Conservation (phyloP, 2,329 filamentous ascomycete species). For the Pseudogymnoascus sp. region DNA sequence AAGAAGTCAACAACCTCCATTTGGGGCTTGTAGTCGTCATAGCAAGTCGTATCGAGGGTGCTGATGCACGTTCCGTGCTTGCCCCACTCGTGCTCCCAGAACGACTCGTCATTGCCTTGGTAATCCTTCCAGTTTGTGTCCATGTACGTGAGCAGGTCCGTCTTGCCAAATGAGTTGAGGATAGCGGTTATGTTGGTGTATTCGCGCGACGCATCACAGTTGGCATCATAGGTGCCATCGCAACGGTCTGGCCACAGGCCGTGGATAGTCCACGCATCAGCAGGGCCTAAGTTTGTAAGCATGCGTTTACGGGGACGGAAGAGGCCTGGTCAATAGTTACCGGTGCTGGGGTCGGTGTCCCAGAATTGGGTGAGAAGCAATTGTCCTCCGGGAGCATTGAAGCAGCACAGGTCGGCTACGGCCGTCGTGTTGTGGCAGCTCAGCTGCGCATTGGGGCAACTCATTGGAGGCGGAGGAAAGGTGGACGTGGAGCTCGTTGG, state of each 20-base stretch:
- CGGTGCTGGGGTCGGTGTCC: constrained; percentile 56
- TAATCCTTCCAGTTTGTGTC: constrained; percentile 64
- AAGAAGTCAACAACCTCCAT: constrained; percentile 66
- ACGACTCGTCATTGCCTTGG: constrained; percentile 51
- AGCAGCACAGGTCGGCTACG: constrained; percentile 63
- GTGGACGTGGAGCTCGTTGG: constrained; percentile 2
- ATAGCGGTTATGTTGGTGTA: constrained; percentile 61
- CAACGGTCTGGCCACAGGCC: constrained; percentile 62
- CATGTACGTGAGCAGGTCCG: constrained; percentile 58
- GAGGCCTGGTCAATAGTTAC: constrained; percentile 10
- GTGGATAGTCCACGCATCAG: constrained; percentile 67
- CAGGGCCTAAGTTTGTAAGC: constrained; percentile 40
- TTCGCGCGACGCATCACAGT: constrained; percentile 53
- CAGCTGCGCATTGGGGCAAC: constrained; percentile 30
- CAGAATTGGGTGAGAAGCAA: constrained; percentile 71
- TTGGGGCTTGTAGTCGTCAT: constrained; percentile 49
- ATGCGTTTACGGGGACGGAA: neutral
- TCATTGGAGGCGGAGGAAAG: constrained; percentile 20
- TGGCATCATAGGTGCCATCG: constrained; percentile 60
- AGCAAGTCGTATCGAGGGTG: constrained; percentile 61
- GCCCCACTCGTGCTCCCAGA: constrained; percentile 70
- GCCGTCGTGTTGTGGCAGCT: constrained; percentile 58
- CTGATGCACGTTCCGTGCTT: constrained; percentile 70
- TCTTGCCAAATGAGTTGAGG: constrained; percentile 45
- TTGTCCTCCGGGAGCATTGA: constrained; percentile 64